Evolutionary conservation across 1,284 basidiomycete species (phyloP).

Genomic region (Irpex sp.): DNA sequence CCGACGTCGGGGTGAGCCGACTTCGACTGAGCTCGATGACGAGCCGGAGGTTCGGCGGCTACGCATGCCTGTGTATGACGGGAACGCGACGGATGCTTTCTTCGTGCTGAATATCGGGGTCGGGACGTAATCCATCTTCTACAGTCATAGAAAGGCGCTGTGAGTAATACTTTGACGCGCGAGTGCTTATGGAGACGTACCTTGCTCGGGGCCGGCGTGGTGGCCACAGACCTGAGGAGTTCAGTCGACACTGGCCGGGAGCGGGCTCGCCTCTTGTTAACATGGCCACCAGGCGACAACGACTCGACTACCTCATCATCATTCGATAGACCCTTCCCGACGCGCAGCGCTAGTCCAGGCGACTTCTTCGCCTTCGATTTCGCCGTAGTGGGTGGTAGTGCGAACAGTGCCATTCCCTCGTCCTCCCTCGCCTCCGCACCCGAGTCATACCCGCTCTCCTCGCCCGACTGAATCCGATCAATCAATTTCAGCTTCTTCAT

Average conservation of each 20-base stretch:
- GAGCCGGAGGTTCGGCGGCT: conserved; percentile 21
- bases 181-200: conserved; percentile 4
- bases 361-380: conserved; percentile 25
- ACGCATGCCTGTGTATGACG: conserved; percentile 22
- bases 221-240: conserved; percentile 44
- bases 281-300: conserved; percentile 69
- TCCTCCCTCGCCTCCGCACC: conserved; percentile 38
- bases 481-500: conserved; percentile 61
- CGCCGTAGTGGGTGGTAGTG: conserved; percentile 31
- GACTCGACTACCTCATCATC: conserved; percentile 58
- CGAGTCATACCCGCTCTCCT: conserved; percentile 48
- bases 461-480: conserved; percentile 44
- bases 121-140: conserved; percentile 12
- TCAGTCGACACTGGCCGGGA: conserved; percentile 66
- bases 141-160: neutral
- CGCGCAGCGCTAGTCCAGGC: conserved; percentile 17
- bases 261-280: conserved; percentile 66
- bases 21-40: conserved; percentile 24
- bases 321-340: conserved; percentile 16
- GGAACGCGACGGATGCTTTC: conserved; percentile 23
- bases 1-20: conserved; percentile 26
- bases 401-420: conserved; percentile 13
- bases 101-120: conserved; percentile 19
- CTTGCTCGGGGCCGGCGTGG: conserved; percentile 28
- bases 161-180: neutral